Evolutionary conservation across 306 rosid species (phyloP), one percentile per base, ranked within the genome.

Genomic region (Lupinus albus): DNA sequence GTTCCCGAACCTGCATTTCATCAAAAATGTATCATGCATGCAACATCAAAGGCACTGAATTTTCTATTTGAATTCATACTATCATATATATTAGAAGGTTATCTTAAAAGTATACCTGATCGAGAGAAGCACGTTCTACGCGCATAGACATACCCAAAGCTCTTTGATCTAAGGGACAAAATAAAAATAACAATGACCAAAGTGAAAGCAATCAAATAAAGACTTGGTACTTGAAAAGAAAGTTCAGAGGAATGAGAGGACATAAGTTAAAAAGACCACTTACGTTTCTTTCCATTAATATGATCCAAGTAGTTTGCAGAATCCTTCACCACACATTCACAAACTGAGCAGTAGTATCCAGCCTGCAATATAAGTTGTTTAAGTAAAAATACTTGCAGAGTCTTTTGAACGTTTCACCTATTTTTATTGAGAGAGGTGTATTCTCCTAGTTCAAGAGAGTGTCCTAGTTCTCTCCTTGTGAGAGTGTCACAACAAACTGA

Each of bases 91-190:
- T 18, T 57, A 47, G 55, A 59, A 47, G 28, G 52, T 58, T 70
- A 30, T 57, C 47, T 42, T 11, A 18, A 18, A 18, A 59, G 47
- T 33, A 25, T 52, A 88, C 97, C 97, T 94, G 99, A 38, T 87
- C n/a, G 30, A 94, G 92, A 76, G 95, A 86, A 74, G 99, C 97
- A 12, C 92, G 88, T 73, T 94, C 97, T 35, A 89, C 96, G 76
- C 96, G 81, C 99, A 94, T 94, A 64, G 99, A 94, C 99, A 94
- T 94, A 53, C 99, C 99, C 89, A 94, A 79, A 1, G 97, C 97
- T 83, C 97, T 85, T 81, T 94, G 97, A 85, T 90, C 97, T 94
- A 77, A 48, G 58, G 71, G 56, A 46, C 38, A 78, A 25, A 44
- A 61, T 11, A 51, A 60, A 42, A 41, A 50, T 11, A 75, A 55